Conservation (phyloP, 2,329 filamentous ascomycete genomes). For the Penicillium janthinellum region DNA sequence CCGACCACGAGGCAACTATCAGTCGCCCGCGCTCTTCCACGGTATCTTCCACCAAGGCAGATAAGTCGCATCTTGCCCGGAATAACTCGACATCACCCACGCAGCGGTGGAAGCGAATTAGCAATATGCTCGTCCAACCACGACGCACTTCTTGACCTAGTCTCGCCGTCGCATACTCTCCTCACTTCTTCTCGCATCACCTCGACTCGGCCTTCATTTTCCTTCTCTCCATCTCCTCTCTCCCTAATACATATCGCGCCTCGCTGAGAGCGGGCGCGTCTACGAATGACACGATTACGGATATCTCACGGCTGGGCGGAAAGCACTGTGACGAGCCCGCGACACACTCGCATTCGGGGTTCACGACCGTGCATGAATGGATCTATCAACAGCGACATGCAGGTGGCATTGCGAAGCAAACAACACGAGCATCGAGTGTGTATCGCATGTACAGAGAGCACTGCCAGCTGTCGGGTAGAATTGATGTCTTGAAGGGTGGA, state of each 20-base stretch:
- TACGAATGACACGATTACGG: conserved; percentile 14
- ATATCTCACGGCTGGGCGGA: neutral
- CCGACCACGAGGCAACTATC: conserved; percentile 41
- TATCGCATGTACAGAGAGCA: neutral
- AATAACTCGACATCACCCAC: conserved; percentile 28
- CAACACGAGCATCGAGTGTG: neutral
- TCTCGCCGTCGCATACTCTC: neutral
- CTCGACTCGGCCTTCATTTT: neutral
- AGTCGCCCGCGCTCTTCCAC: conserved; percentile 40
- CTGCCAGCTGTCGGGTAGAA: neutral
- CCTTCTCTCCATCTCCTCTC: neutral
- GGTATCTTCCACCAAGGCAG: conserved; percentile 38
- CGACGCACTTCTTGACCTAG: conserved; percentile 26
- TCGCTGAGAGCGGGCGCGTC: neutral
- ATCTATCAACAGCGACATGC: neutral
- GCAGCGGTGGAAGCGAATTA: conserved; percentile 38
- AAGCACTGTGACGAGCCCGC: neutral
- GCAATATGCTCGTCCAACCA: conserved; percentile 35
- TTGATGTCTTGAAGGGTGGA: neutral
- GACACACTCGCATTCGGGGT: neutral
- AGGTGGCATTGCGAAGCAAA: neutral
- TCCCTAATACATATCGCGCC: neutral
- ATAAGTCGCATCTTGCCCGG: conserved; percentile 30
- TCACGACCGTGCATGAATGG: neutral
- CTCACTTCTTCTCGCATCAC: neutral